Base-by-base conservation (phyloP, 2,329 filamentous ascomycete genomes). In the Curvularia sp. region DNA sequence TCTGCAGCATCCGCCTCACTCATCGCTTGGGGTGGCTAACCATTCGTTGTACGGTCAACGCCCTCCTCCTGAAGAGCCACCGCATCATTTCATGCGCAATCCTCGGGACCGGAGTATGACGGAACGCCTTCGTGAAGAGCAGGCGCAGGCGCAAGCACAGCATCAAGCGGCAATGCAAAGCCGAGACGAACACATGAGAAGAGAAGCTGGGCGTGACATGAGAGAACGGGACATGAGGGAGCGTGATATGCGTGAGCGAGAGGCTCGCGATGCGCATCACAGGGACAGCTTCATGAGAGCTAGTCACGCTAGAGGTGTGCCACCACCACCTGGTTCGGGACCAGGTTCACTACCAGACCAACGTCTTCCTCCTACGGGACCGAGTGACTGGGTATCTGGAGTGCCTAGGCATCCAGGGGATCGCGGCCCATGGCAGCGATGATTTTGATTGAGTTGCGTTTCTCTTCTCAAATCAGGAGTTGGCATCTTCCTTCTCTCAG, bases 1-100 rank as follows among this genome's bases (percentile, higher is more conserved):
- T 22, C 55, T 75, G 9, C 73, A 75, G 43, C 73, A 75, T 54
- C 70, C 73, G 6, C 69, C 71, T 7, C 72, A 74, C 58, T 72
- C 73, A 0, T 70, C 71, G 2, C 53, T 75, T 5, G 71, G 67
- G 6, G 62, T 69, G 2, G 68, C 67, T 35, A 69, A 67, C 31
- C 71, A 69, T 47, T 53, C 67, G 9, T 52, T 72, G 0, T 72
- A 69, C 38, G 62, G 65, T 15, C 72, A 74, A 55, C 71, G 72
- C 26, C 56, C 61, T 26, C 56, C 61, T 26, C 63, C 64, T 24
- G 73, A 76, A 38, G 74, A 75, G 33, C 62, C 66, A 13, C 51
- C 64, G 1, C 67, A 67, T 50, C 70, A 68, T n/a, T 72, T 69
- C 31, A 58, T 58, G 56, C 56, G 56, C 28, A 48, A 58, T 28